Evolutionary conservation across 2,329 filamentous ascomycete genomes (phyloP).

Genomic region (Xylaria digitata): DNA sequence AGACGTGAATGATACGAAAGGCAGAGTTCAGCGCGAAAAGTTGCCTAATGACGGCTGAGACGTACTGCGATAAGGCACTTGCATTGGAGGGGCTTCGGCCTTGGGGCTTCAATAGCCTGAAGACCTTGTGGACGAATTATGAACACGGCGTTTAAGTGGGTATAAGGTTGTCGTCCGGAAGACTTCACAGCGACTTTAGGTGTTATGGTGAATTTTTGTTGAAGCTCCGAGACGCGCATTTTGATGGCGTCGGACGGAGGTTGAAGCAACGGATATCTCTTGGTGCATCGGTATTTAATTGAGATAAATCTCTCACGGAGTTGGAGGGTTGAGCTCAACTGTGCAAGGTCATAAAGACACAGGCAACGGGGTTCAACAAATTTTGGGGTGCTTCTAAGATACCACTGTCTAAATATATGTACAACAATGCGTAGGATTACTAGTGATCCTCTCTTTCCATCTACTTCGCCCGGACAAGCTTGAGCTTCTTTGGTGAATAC

Average conservation of each 20-base stretch:
- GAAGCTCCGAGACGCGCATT: neutral
- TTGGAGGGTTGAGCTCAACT: neutral
- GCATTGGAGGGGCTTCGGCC: neutral
- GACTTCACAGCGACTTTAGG: neutral
- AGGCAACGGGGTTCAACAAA: neutral
- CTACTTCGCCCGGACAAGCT: conserved; percentile 85
- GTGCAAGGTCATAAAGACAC: neutral
- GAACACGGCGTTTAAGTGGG: conserved; percentile 14
- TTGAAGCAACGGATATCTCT: neutral
- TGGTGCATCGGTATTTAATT: neutral
- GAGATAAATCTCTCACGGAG: neutral
- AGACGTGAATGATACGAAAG: neutral
- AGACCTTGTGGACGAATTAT: conserved; percentile 12
- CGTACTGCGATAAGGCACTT: neutral
- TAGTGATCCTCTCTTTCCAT: conserved; percentile 13
- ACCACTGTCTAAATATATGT: conserved; percentile 42
- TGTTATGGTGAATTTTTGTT: neutral
- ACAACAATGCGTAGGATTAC: conserved; percentile 32
- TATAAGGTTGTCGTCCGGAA: neutral
- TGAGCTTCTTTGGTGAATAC: conserved; percentile 86
- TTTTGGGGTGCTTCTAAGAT: conserved; percentile 31
- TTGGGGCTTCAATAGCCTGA: neutral
- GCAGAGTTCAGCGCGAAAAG: neutral
- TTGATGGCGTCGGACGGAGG: conserved; percentile 10
- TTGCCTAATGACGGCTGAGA: neutral